Evolutionary conservation across 1,284 basidiomycete species (phyloP), one percentile per base, ranked within the genome.

Genomic region (Vanrija sp.): DNA sequence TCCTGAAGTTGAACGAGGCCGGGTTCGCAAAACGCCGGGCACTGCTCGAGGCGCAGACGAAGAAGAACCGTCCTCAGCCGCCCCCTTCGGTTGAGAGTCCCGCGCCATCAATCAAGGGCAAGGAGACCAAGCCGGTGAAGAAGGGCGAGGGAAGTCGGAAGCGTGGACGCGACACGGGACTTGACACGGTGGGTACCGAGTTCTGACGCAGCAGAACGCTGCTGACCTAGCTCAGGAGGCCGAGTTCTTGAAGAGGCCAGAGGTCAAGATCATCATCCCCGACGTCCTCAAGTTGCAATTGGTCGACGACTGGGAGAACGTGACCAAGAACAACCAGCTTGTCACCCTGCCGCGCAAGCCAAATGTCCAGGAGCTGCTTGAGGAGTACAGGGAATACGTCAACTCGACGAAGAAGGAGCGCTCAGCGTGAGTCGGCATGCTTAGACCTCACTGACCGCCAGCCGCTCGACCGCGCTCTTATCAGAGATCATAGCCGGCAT

Each of bases 231-330:
- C 3, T 27, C 59, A 79, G 69, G 80, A 81, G 57, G 76, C 78
- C 8, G 80, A 82, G 43, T 79, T 75, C 50, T 60, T 79, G 65
- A 86, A 85, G 74, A 85, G 87, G 62, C 89, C 89, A 4, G 94
- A 98, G 66, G 86, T 98, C 80, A 92, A 90, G 74, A 81, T 98
- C 45, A 83, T 81, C 50, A 85, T 98, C 14, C 96, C 95, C 0
- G 94, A 98, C 64, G 74, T 83, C 15, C 81, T 98, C 60, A 98
- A 98, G 74, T 81, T 87, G 27, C 82, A 89, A 55, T 80, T 99
- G 15, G 94, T 98, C 1, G 94, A 98, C 66, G 96, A 98, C 67
- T 98, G 95, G 95, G 95, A 98, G 77, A 85, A 87, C 16, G 85
- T 98, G 41, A 98, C 95, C 49, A 98, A 97, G 78, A 90, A 94